Evolutionary conservation across 2,329 filamentous ascomycete species (phyloP), one percentile per base, ranked within the genome.

Genomic region (Plenodomus biglobosus): DNA sequence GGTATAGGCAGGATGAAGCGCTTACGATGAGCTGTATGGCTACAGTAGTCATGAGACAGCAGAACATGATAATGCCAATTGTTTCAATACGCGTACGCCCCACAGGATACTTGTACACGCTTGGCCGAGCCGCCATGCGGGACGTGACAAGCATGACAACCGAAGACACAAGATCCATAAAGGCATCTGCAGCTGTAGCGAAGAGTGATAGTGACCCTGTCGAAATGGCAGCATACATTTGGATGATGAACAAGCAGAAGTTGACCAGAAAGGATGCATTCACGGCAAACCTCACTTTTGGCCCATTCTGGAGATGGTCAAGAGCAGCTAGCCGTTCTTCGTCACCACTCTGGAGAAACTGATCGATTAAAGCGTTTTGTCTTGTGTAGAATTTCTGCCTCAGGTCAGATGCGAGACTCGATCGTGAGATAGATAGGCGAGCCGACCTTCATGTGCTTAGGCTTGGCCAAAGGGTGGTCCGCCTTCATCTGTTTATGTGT

Each of bases 101-200:
- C 20, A 85, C 82, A 16, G 83, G 83, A 56, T 82, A 85, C 63
- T 83, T 83, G 69, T 83, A 82, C 6, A 83, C 72, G 61, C 82
- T 84, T 35, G 83, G 80, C 46, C 79, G 75, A 18, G 76, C 75
- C n/a, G 83, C 82, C 69, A 85, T 67, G 20, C 76, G 77, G 3
- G 81, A 83, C 0, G 83, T 85, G 50, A 80, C 70, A 51, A 84
- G 76, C 76, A 86, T 84, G 40, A 85, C 82, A 36, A 79, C 76
- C 1, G 83, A 85, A 24, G 81, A 85, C 10, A 86, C 80, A 32
- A 85, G 77, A 60, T 86, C 83, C 78, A 86, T 81, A 66, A 84
- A 84, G 4, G 83, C 83, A 71, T 86, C 83, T 38, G 84, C 82
- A 20, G 84, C 80, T n/a, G 83, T 85, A 15, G 83, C 83, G 52